phyloP scores from a whole-genome alignment of 192 early-diverging fungal genomes.

The Spinellus fusiger region DNA sequence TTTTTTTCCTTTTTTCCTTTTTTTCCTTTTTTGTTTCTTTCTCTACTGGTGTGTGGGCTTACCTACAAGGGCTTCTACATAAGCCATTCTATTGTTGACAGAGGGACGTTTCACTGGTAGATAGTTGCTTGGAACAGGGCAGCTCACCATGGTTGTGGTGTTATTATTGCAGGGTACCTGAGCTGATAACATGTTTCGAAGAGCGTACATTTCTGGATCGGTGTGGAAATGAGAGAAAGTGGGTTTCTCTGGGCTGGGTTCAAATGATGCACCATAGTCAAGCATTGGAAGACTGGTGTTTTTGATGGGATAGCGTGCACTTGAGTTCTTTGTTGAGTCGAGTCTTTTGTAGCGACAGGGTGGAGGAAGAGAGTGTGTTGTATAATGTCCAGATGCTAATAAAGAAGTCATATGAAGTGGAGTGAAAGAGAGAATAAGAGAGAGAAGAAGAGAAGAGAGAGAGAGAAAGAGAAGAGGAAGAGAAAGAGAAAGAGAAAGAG shows the following conservation, averaged over 20 bases:
- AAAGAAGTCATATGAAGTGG: background rate
- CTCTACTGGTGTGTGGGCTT: too few species aligned
- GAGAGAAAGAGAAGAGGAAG: background rate
- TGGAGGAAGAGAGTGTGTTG: background rate
- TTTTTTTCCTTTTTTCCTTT: background rate
- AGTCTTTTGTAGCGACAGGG: background rate
- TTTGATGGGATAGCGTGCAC: background rate
- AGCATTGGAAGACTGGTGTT: background rate
- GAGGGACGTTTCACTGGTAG: background rate
- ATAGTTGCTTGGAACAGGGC: background rate
- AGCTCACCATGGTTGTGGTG: background rate
- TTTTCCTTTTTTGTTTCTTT: too few species aligned
- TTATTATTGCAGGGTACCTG: background rate
- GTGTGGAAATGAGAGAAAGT: background rate
- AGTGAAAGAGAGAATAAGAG: conserved; percentile 3
- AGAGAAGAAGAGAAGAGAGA: background rate
- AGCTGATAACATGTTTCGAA: background rate
- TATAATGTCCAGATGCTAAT: background rate
- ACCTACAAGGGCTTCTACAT: conserved; percentile 32
- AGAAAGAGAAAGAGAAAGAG: conserved; percentile 5
- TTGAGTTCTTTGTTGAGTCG: background rate
- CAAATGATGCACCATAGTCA: background rate
- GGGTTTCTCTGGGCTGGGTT: background rate
- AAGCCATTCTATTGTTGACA: conserved; percentile 9
- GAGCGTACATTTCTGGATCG: conserved; percentile 12